Conservation (phyloP, 768 basidiomycete species). For the Serendipita vermifera region DNA sequence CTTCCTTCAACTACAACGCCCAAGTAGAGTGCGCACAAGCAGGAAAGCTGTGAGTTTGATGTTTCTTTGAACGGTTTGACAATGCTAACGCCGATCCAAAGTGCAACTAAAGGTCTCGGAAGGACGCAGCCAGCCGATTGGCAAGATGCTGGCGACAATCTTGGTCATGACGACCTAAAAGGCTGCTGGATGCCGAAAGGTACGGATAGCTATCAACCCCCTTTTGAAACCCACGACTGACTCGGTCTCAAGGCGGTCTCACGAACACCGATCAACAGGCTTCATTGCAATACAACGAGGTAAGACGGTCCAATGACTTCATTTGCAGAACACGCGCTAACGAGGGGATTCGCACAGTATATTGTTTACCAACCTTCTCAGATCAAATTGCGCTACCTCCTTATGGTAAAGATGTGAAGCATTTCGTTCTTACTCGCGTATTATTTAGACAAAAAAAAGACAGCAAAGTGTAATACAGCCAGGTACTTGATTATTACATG, state of each 20-base stretch:
- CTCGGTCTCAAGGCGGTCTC: conserved; percentile 2
- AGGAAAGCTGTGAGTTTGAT: conserved; percentile 26
- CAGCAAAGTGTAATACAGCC: too few relatives aligned
- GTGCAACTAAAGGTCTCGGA: conserved; percentile 45
- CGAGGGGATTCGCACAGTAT: conserved; percentile 29
- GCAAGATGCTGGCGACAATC: conserved; percentile 44
- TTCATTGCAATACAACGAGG: conserved; percentile 45
- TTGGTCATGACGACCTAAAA: conserved; percentile 35
- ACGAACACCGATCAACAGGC: conserved; percentile 10
- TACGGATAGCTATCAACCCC: conserved; percentile 24
- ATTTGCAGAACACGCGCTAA: background rate
- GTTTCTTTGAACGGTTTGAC: background rate
- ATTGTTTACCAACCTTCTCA: conserved; percentile 48
- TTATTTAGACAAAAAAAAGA: too few relatives aligned
- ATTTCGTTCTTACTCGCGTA: too few relatives aligned
- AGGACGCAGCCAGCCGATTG: conserved; percentile 38
- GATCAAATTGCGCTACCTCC: conserved; percentile 34
- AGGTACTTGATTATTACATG: too few relatives aligned
- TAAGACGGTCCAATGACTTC: conserved; percentile 23
- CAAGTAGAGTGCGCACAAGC: conserved; percentile 33
- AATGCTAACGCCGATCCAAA: conserved; percentile 17
- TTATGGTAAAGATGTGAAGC: conserved; percentile 10
- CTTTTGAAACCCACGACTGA: too few relatives aligned
- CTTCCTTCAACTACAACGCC: conserved; percentile 36
- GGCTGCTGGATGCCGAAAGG: conserved; percentile 54